Base-by-base conservation (phyloP, 2,329 filamentous ascomycete species). In the Juglanconis oblonga region DNA sequence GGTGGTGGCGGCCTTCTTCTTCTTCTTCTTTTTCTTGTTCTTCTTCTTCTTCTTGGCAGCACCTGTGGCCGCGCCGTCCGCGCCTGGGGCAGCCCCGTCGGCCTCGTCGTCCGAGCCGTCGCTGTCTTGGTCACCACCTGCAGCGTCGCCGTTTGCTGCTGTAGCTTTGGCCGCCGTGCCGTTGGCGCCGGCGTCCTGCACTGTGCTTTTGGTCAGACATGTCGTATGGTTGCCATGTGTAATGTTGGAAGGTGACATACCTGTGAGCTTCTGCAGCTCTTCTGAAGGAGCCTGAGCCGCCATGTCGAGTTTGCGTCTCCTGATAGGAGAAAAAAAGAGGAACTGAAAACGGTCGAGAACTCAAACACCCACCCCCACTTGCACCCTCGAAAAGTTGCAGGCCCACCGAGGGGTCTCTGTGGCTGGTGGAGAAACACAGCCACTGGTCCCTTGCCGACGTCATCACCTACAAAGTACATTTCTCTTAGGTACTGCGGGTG, bases 1-100 rank as follows among this genome's bases (percentile, higher is more conserved):
- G 52, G 82, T 81, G 58, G 89, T 91, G 55, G 87, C 81, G 14
- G 73, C 73, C 74, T 81, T 82, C 76, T 83, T 82, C 73, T 87
- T 89, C 82, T 89, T 89, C 79, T 86, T 89, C 73, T 86, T 87
- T 72, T 87, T 84, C 77, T 86, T 88, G 81, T 87, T 91, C 82
- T 91, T 92, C 81, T 93, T 94, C 79, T 92, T 92, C 78, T 92
- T 92, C 73, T 89, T 89, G 52, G 72, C 72, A 47, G 70, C 72
- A 55, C 70, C 75, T 33, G 76, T 73, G 64, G 76, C 76, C 5
- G 73, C 73, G 31, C 68, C 74, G 44, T 67, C 73, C 8, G 71
- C 71, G 5, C 75, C 77, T 6, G 72, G 72, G 13, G 71, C 69
- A 8, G 70, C 69, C 17, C 75, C 78, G 24, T 81, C 81, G 3